Percentiles rank a stretch among this genome's conserved stretches.
Conservation (phyloP, 805 yeast genomes). For the Deakozyma indianensis region DNA sequence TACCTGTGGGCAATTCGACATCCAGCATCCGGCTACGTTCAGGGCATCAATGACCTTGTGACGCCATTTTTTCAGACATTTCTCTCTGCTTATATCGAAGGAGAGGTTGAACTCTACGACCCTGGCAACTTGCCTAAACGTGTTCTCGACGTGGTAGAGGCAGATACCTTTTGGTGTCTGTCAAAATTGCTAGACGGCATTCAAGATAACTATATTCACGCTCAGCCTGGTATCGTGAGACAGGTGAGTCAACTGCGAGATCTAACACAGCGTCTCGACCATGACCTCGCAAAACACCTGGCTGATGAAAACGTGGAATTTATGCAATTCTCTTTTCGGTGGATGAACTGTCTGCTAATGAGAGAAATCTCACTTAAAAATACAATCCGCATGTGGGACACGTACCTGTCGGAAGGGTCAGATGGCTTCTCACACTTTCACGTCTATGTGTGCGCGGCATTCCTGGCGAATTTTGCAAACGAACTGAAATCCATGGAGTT, state of each 20-base stretch:
- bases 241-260: constrained; percentile 68
- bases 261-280: constrained; percentile 68
- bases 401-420: constrained; percentile 46
- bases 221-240: constrained; percentile 91
- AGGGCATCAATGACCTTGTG: constrained; percentile 87
- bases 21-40: constrained; percentile 96
- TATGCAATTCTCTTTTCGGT: constrained; percentile 87
- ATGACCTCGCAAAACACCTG: constrained; percentile 57
- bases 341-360: constrained; percentile 98
- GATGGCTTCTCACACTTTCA: constrained; percentile 84
- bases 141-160: constrained; percentile 62
- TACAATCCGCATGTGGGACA: constrained; percentile 95
- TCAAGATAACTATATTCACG: constrained; percentile 93
- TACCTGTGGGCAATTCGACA: constrained; percentile 94
- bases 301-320: constrained; percentile 79
- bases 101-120: constrained; percentile 39
- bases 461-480: constrained; percentile 73
- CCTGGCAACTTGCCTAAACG: constrained; percentile 45
- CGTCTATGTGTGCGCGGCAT: constrained; percentile 95
- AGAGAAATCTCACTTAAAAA: constrained; percentile 69
- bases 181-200: constrained; percentile 84
- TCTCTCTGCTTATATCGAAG: constrained; percentile 47
- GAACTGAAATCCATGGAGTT: constrained; percentile 75
- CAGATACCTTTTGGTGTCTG: constrained; percentile 95
- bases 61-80: constrained; percentile 91